Conservation (phyloP, 768 basidiomycete genomes). For the Trametes elegans region DNA sequence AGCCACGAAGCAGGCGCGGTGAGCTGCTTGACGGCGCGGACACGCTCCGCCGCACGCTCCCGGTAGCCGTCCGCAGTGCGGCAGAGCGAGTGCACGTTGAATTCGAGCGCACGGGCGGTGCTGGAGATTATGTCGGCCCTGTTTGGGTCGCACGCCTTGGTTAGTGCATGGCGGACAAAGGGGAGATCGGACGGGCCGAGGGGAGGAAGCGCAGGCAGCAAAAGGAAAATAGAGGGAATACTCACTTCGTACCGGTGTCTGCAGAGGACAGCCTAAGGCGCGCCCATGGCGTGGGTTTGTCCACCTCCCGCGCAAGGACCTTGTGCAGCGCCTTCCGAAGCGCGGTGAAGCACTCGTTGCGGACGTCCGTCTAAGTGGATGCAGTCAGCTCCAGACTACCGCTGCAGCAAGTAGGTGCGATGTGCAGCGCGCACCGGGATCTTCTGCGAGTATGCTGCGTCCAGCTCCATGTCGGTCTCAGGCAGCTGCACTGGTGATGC, state of each 20-base stretch:
- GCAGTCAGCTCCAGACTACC: too few relatives aligned
- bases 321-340: conserved; percentile 42
- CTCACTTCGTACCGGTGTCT: conserved; percentile 27
- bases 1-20: too few relatives aligned
- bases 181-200: neutral
- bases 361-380: conserved; percentile 21
- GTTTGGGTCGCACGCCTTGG: neutral
- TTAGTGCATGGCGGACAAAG: neutral
- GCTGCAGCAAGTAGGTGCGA: neutral
- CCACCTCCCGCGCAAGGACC: conserved; percentile 31
- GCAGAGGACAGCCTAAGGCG: conserved; percentile 18
- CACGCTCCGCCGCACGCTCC: conserved; percentile 31
- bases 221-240: neutral
- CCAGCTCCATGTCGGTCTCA: conserved; percentile 28
- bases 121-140: conserved; percentile 43
- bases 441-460: conserved; percentile 29
- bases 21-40: conserved; percentile 12
- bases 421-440: conserved; percentile 25
- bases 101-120: conserved; percentile 48
- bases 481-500: conserved; percentile 20
- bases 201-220: too few relatives aligned
- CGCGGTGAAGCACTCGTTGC: conserved; percentile 32
- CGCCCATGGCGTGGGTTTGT: conserved; percentile 30
- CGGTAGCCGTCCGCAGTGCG: conserved; percentile 51
- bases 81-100: conserved; percentile 45